Conservation (phyloP, 2,329 filamentous ascomycete genomes). For the Penicillium glabrum region DNA sequence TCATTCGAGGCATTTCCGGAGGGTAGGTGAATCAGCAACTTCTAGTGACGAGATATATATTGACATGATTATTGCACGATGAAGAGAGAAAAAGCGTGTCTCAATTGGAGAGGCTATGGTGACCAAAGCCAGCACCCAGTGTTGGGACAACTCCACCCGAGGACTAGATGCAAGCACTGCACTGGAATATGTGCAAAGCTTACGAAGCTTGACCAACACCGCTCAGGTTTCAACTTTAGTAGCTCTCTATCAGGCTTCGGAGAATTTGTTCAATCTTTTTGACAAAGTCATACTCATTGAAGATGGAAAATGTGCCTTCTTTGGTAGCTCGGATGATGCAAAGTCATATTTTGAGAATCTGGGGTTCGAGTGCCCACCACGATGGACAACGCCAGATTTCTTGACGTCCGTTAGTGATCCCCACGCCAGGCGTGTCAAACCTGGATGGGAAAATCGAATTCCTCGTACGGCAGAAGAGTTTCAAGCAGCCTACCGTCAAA, state of each 20-base stretch:
- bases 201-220: constrained; percentile 66
- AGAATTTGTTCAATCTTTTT: constrained; percentile 56
- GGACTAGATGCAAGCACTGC: constrained; percentile 74
- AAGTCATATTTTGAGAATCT: constrained; percentile 69
- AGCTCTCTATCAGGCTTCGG: constrained; percentile 68
- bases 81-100: constrained; percentile 69
- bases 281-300: constrained; percentile 70
- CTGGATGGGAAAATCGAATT: constrained; percentile 58
- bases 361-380: constrained; percentile 69
- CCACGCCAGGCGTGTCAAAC: constrained; percentile 56
- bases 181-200: constrained; percentile 68
- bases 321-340: constrained; percentile 62
- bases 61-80: background rate
- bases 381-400: constrained; percentile 75
- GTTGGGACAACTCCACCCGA: constrained; percentile 75
- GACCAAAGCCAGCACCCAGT: constrained; percentile 63
- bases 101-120: constrained; percentile 77
- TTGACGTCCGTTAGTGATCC: constrained; percentile 70
- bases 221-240: constrained; percentile 62
- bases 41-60: background rate
- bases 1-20: constrained; percentile 69
- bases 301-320: constrained; percentile 70
- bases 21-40: constrained; percentile 37
- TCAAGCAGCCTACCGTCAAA: constrained; percentile 51
- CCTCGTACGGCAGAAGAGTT: constrained; percentile 59